A percentile compares a stretch with the other conserved stretches of the same genome.
phyloP scores from a whole-genome alignment of 257 asterid species.

The Jaltomata sinuosa region DNA sequence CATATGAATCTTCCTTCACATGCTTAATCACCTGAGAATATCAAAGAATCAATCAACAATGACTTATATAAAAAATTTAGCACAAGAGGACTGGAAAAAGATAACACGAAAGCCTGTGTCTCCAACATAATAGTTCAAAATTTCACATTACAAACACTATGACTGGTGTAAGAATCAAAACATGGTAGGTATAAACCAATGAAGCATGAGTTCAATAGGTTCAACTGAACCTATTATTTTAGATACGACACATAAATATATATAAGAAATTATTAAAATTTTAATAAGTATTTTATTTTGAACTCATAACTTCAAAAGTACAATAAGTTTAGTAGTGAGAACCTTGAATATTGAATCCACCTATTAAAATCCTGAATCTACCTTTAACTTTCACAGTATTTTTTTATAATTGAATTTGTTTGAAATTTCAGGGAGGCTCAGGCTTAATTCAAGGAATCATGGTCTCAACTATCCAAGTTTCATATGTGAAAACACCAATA shows the following conservation, averaged over 20 bases:
- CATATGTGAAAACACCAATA: slow-evolving; percentile 31
- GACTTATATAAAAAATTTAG: no score
- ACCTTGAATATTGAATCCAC: no score
- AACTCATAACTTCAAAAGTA: no score
- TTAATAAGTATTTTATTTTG: no score
- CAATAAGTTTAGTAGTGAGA: no score
- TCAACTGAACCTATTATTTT: not conserved
- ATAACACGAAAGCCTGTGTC: slow-evolving; percentile 31
- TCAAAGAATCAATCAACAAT: no score
- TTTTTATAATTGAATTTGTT: not conserved
- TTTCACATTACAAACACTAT: slow-evolving; percentile 16
- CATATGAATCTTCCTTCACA: no score
- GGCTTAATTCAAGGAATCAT: slow-evolving; percentile 28
- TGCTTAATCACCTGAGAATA: no score
- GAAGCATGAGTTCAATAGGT: not conserved
- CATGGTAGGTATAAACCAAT: slow-evolving; percentile 33
- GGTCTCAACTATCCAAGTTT: slow-evolving; percentile 30
- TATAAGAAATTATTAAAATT: no score
- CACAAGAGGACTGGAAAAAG: slow-evolving; percentile 40
- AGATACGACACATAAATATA: not conserved
- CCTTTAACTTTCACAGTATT: not conserved
- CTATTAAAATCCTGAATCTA: not conserved
- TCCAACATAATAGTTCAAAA: slow-evolving; percentile 38
- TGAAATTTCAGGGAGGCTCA: slow-evolving; percentile 30
- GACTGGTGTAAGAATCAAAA: slow-evolving; percentile 41